A percentile compares a stretch with the other conserved stretches of the same genome.
phyloP scores from a whole-genome alignment of 169 alveolate genomes.

The Plasmodium gonderi region DNA sequence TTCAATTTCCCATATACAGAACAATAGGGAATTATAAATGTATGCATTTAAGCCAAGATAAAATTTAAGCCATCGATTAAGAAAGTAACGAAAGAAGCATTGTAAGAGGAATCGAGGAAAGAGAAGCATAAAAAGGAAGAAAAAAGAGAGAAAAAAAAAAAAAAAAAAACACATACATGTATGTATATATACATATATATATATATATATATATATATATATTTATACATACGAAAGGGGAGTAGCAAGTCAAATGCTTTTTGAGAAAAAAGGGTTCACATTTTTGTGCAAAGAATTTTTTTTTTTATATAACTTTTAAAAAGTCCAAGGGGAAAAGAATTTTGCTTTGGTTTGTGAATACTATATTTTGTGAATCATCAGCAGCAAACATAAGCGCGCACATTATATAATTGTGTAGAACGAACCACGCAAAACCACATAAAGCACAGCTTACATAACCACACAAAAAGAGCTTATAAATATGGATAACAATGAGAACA shows the following conservation, averaged over 20 bases:
- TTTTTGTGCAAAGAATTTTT: not conserved
- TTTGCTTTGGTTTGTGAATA: not conserved
- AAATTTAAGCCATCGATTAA: not conserved
- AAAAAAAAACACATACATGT: too few relatives aligned
- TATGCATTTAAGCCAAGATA: not conserved
- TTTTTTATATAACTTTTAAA: not conserved
- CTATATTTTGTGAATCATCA: not conserved
- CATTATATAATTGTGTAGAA: not conserved
- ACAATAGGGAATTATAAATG: not conserved
- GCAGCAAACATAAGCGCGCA: not conserved
- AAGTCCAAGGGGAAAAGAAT: not conserved
- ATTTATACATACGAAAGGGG: not conserved
- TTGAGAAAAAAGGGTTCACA: not conserved
- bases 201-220: too few relatives aligned
- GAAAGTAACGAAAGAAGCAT: not conserved
- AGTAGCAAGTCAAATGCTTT: not conserved
- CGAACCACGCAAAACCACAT: not conserved
- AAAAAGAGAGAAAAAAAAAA: not conserved
- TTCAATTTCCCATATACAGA: not conserved
- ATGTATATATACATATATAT: too few relatives aligned
- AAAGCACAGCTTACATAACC: not conserved
- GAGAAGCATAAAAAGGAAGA: not conserved
- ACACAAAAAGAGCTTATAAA: not conserved
- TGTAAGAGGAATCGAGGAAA: not conserved
- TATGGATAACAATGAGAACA: slow-evolving; percentile 72